phyloP scores from a whole-genome alignment of 176 grass and related monocot genomes.

The Aegilops speltoides region DNA sequence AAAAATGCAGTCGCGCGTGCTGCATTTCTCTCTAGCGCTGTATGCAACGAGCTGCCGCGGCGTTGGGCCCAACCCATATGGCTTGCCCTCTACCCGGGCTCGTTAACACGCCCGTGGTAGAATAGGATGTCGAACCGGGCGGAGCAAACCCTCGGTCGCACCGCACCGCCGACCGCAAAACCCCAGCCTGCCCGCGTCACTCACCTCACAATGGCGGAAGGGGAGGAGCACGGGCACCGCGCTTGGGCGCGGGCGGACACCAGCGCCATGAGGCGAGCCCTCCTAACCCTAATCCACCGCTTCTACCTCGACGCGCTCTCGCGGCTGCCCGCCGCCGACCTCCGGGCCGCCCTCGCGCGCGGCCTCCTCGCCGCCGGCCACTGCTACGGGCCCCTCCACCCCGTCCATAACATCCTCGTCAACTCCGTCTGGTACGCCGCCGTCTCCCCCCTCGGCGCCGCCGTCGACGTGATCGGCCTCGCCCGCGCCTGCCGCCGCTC shows the following conservation, averaged over 20 bases:
- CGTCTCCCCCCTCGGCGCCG: background rate
- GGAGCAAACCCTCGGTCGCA: background rate
- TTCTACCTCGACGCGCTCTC: background rate
- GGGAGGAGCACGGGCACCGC: background rate
- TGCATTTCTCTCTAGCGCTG: too few relatives aligned
- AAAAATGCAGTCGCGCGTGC: too few relatives aligned
- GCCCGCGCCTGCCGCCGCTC: slow-evolving; percentile 15
- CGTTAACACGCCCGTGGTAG: too few relatives aligned
- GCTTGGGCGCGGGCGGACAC: background rate
- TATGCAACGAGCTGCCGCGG: too few relatives aligned
- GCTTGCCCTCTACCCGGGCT: too few relatives aligned
- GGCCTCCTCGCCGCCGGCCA: slow-evolving; percentile 10
- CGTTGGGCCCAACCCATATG: too few relatives aligned
- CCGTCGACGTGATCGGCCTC: background rate
- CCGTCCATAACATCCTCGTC: slow-evolving; percentile 17
- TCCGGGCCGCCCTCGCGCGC: background rate
- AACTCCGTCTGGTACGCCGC: background rate
- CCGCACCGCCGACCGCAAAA: background rate
- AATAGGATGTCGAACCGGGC: too few relatives aligned
- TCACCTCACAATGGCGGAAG: background rate
- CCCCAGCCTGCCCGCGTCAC: background rate
- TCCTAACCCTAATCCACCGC: background rate
- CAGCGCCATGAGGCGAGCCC: background rate
- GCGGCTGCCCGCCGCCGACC: background rate
- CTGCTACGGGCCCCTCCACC: slow-evolving; percentile 11